Base-by-base conservation (phyloP, 1,284 basidiomycete genomes). In the Anthracocystis setariae region DNA sequence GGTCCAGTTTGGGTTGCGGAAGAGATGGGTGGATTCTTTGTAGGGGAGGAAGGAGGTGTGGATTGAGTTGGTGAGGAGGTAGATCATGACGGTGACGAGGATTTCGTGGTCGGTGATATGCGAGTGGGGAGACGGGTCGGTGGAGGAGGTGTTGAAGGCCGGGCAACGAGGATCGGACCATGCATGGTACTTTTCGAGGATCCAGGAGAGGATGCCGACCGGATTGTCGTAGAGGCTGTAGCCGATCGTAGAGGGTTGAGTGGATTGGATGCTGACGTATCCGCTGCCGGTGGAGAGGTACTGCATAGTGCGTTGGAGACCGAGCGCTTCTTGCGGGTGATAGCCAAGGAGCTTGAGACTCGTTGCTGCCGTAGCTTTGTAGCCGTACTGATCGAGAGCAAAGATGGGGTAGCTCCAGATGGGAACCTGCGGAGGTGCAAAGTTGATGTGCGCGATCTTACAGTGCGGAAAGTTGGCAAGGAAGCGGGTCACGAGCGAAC, bases 101-200 rank as follows among this genome's bases (percentile, higher is more conserved):
- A 77, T 62, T 25, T 64, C 67, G 29, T 78, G 53, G 29, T 78
- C 76, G n/a, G 61, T 61, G 33, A 78, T 42, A 24, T 49, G 35
- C 13, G 65, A 73, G 27, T 55, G 44, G 0, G 60, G 32, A 3
- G 51, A 33, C 3, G 39, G 43, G 20, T 69, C 42, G 1, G 39
- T 44, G 21, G 21, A n/a, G 18, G 35, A 37, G 9, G 51, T 33
- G 46, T 56, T 52, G 63, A 78, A 76, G 0, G 76, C 73, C 15
- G 76, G 68, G n/a, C 58, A 60, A 8, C 72, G 53, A 5, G 74
- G 74, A 33, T 78, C 76, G n/a, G 60, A 69, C 76, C 76, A 78
- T 0, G 54, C 61, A 10, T 76, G 54, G 46, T 65, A 78, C 52
- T 73, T 73, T 49, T 77, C 71, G 24, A 77, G n/a, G 21, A 68